Percentiles rank a stretch among this genome's conserved stretches.
These are phyloP conservation scores for Stagonosporopsis rhizophila DNA, from an alignment of 2,329 filamentous ascomycete species.

Conservation along the genomic window DNA sequence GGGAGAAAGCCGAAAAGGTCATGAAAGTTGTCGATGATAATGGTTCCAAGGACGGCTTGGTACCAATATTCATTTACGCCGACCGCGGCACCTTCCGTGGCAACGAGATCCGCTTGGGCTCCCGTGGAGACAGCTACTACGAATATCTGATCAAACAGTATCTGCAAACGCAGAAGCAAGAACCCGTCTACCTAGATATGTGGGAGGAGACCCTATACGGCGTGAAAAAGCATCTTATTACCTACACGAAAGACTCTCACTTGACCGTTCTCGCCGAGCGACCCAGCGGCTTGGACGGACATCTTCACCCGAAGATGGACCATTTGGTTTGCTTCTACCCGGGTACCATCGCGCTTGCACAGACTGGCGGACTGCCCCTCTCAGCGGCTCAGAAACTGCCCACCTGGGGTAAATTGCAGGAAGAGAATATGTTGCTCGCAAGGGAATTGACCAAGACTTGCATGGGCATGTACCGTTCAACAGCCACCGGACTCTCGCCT, in stretches of 20 bases:
- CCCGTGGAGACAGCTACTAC: slow-evolving; percentile 96
- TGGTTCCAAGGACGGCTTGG: slow-evolving; percentile 76
- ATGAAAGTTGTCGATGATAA: slow-evolving; percentile 92
- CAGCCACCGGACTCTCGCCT: slow-evolving; percentile 86
- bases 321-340: slow-evolving; percentile 98
- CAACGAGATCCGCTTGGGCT: slow-evolving; percentile 87
- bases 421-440: slow-evolving; percentile 86
- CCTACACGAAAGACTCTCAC: slow-evolving; percentile 80
- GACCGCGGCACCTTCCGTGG: slow-evolving; percentile 80
- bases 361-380: slow-evolving; percentile 79
- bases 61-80: slow-evolving; percentile 91
- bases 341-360: slow-evolving; percentile 89
- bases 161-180: slow-evolving; percentile 86
- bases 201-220: slow-evolving; percentile 87
- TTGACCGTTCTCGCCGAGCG: slow-evolving; percentile 92
- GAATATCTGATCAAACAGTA: slow-evolving; percentile 99
- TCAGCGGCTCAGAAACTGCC: slow-evolving; percentile 74
- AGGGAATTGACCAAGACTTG: slow-evolving; percentile 94
- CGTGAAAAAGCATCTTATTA: slow-evolving; percentile 89
- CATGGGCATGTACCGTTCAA: slow-evolving; percentile 96
- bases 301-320: slow-evolving; percentile 90
- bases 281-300: slow-evolving; percentile 71
- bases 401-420: slow-evolving; percentile 77
- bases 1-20: slow-evolving; percentile 88
- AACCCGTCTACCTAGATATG: slow-evolving; percentile 87